Percentiles rank a stretch among this genome's conserved stretches.
Conservation (phyloP, 306 rosid genomes). For the Prosopis cineraria region DNA sequence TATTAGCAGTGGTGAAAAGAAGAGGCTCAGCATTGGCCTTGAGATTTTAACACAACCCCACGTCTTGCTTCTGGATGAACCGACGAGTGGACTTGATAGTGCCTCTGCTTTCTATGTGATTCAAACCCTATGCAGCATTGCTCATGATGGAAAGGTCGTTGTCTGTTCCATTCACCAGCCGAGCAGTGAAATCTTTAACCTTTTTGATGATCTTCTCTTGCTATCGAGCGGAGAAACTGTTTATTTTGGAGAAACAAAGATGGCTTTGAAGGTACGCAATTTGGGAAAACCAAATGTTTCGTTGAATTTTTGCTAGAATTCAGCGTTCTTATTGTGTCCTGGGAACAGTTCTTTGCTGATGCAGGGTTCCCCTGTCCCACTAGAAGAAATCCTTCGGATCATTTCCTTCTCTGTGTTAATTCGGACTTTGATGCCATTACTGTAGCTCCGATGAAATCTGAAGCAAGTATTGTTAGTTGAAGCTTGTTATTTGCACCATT, state of each 20-base stretch:
- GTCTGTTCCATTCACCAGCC: constrained; percentile 60
- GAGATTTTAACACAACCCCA: constrained; percentile 57
- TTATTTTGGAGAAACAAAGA: constrained; percentile 57
- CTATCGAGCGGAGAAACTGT: constrained; percentile 61
- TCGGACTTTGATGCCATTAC: constrained; percentile 58
- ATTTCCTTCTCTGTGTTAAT: constrained; percentile 43
- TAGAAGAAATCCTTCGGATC: constrained; percentile 11
- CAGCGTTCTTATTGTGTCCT: background rate
- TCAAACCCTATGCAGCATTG: constrained; percentile 49
- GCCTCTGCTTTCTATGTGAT: constrained; percentile 59
- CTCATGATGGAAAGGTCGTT: constrained; percentile 49
- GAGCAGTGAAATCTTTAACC: constrained; percentile 50
- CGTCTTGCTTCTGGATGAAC: constrained; percentile 60
- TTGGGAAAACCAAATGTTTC: background rate
- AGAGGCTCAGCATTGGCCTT: constrained; percentile 54
- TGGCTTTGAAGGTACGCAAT: constrained; percentile 45
- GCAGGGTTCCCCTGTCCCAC: constrained; percentile 24
- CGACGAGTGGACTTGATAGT: constrained; percentile 65
- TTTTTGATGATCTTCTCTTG: constrained; percentile 56
- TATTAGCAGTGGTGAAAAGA: constrained; percentile 61
- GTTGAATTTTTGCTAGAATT: background rate
- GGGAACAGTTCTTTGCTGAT: constrained; percentile 29
- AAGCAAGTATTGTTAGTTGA: constrained; percentile 40
- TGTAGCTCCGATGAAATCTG: constrained; percentile 49
- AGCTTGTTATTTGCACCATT: constrained; percentile 32